Conservation (phyloP, 1,139 yeast species). For the Sugiyamaella castrensis region DNA sequence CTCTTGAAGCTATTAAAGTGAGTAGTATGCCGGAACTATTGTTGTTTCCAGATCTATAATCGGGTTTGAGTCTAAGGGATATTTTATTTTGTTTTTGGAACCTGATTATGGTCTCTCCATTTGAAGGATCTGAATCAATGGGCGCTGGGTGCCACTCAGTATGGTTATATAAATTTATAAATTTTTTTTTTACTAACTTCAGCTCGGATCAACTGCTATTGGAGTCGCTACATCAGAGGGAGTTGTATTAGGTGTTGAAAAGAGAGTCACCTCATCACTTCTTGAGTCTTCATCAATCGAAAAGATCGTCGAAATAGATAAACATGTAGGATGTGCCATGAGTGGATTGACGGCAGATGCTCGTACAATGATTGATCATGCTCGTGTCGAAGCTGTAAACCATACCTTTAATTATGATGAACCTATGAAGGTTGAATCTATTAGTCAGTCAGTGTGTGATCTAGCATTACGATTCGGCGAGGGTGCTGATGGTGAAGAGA, state of each 20-base stretch:
- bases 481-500: constrained; percentile 96
- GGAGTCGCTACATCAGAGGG: constrained; percentile 98
- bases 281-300: constrained; percentile 92
- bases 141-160: background rate
- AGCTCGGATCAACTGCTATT: constrained; percentile 91
- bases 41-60: too few species aligned
- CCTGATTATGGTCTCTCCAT: constrained; percentile 14
- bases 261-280: constrained; percentile 89
- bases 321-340: constrained; percentile 98
- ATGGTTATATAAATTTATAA: background rate
- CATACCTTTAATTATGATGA: constrained; percentile 92
- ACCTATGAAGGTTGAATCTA: constrained; percentile 85
- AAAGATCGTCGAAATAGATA: constrained; percentile 91
- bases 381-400: constrained; percentile 82
- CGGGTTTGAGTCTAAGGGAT: background rate
- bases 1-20: constrained; percentile 92
- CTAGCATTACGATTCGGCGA: constrained; percentile 96
- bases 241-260: constrained; percentile 93
- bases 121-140: too few species aligned
- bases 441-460: constrained; percentile 96
- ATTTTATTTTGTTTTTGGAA: background rate
- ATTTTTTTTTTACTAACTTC: background rate
- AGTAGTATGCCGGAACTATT: constrained; percentile 19
- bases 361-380: constrained; percentile 97
- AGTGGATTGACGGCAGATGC: constrained; percentile 99